A percentile compares a stretch with the other conserved stretches of the same genome.
Conservation (phyloP, 371 early-diverging fungal genomes). For the Gilbertella persicaria region DNA sequence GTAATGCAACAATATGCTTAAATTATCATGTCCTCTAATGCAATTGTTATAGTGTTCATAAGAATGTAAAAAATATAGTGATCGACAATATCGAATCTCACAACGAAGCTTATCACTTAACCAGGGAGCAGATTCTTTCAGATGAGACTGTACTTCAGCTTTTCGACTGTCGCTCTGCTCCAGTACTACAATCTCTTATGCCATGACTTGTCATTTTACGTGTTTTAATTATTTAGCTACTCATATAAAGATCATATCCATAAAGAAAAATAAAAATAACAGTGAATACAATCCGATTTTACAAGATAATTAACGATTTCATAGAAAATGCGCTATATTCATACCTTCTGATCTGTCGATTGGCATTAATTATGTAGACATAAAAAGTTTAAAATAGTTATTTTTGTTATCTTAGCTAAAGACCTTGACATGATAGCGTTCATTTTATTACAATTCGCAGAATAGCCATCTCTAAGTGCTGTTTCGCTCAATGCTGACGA, state of each 20-base stretch:
- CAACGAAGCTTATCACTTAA: constrained; percentile 3
- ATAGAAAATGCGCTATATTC: constrained; percentile 1
- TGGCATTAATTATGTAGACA: constrained; percentile 6
- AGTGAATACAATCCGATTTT: constrained; percentile 5
- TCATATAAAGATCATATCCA: constrained; percentile 4
- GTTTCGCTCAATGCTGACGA: background rate
- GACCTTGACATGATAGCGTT: background rate
- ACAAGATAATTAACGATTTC: no score
- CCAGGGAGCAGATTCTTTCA: constrained; percentile 8
- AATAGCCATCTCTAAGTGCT: background rate
- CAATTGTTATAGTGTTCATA: constrained; percentile 9
- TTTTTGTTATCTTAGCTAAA: background rate
- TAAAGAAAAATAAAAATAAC: constrained; percentile 8
- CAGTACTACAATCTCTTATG: constrained; percentile 3
- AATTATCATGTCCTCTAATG: constrained; percentile 5
- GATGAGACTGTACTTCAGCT: constrained; percentile 3
- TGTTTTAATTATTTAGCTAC: constrained; percentile 4
- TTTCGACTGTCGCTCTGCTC: constrained; percentile 10
- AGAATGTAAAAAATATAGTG: constrained; percentile 7
- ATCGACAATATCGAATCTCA: constrained; percentile 7
- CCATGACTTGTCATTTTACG: constrained; percentile 11
- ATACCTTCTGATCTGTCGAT: background rate
- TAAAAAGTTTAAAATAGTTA: constrained; percentile 5
- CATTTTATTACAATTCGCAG: constrained; percentile 1
- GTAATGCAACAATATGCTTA: constrained; percentile 9